These are phyloP conservation scores for Colletotrichum higginsianum DNA, from an alignment of 2,329 filamentous ascomycete species.

Conservation along the genomic window DNA sequence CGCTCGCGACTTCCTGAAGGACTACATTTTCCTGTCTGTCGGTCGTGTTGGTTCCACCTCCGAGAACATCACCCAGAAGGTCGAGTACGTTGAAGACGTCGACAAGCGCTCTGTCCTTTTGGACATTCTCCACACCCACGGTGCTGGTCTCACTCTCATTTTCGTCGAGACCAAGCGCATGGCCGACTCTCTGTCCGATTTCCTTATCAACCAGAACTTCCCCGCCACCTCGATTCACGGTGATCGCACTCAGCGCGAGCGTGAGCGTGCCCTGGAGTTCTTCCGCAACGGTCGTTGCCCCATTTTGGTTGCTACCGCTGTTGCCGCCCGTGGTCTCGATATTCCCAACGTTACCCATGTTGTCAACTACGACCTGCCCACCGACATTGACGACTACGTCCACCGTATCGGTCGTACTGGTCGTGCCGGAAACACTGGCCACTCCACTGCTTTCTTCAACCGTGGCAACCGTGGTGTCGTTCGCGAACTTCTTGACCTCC, in stretches of 20 bases:
- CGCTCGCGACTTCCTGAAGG: conserved; percentile 97
- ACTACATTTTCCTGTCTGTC: conserved; percentile 99
- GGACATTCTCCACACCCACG: conserved; percentile 96
- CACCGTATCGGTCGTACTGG: conserved; percentile 99
- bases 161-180: conserved; percentile 99
- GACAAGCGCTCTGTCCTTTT: conserved; percentile 99
- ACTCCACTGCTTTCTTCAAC: conserved; percentile 99
- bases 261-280: conserved; percentile 97
- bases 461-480: conserved; percentile 98
- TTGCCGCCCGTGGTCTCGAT: conserved; percentile 91
- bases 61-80: conserved; percentile 99
- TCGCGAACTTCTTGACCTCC: conserved; percentile 94
- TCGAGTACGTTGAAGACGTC: conserved; percentile 95
- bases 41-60: conserved; percentile 98
- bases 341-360: conserved; percentile 98
- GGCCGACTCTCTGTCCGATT: conserved; percentile 97
- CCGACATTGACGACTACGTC: conserved; percentile 98
- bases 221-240: conserved; percentile 98
- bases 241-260: conserved; percentile 98
- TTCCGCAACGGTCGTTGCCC: conserved; percentile 97
- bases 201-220: conserved; percentile 98
- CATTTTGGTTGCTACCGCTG: conserved; percentile 96
- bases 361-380: conserved; percentile 99
- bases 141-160: conserved; percentile 90
- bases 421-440: conserved; percentile 98